Conservation (phyloP, 768 basidiomycete species). For the Suillus decipiens region DNA sequence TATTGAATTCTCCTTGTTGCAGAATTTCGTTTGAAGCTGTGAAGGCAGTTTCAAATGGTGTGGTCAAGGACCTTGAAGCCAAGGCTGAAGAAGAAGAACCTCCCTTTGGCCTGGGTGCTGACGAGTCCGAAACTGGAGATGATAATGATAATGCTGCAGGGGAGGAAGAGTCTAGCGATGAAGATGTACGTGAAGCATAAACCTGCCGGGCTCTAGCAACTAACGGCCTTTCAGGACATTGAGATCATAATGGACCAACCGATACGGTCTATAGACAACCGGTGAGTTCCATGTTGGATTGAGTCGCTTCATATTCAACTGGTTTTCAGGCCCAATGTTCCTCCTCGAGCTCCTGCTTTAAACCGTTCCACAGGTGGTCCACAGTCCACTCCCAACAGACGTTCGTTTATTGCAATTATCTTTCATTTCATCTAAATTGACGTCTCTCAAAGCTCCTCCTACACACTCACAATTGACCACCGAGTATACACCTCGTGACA, state of each 20-base stretch:
- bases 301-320: constrained; percentile 7
- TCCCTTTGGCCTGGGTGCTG: constrained; percentile 27
- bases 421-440: constrained; percentile 12
- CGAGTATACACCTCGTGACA: constrained; percentile 76
- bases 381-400: constrained; percentile 31
- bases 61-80: constrained; percentile 52
- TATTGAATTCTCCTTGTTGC: constrained; percentile 24
- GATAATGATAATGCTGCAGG: constrained; percentile 44
- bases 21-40: constrained; percentile 44
- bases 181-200: constrained; percentile 41
- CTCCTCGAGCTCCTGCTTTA: constrained; percentile 32
- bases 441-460: constrained; percentile 38
- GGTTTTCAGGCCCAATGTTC: constrained; percentile 37
- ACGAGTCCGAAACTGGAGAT: constrained; percentile 32
- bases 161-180: constrained; percentile 48
- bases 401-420: constrained; percentile 14
- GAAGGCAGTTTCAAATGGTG: constrained; percentile 44
- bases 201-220: neutral
- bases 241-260: constrained; percentile 90
- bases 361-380: constrained; percentile 31
- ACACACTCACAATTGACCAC: constrained; percentile 63
- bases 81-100: constrained; percentile 38
- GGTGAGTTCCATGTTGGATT: constrained; percentile 41
- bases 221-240: constrained; percentile 56
- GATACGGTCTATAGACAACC: constrained; percentile 71